Base-by-base conservation (phyloP, 805 yeast genomes). In the Metschnikowia chrysomelidarum region DNA sequence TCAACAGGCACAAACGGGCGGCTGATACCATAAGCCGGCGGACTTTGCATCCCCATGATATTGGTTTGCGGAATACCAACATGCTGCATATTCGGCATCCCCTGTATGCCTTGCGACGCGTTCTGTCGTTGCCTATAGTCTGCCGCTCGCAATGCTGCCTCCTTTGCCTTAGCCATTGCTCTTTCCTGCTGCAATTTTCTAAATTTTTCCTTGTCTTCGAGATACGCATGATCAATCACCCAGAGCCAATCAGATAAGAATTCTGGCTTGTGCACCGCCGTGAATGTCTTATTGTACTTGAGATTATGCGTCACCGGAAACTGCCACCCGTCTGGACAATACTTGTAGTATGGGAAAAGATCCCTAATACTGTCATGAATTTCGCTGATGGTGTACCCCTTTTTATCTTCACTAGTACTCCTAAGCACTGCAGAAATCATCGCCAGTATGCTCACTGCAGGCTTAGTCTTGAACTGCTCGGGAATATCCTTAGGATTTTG, bases 301-400 rank as follows among this genome's bases (percentile, higher is more conserved):
- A 93, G 68, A 51, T 88, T 89, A 62, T 93, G 98, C 33, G 94
- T 75, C 13, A 93, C 95, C 0, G 94, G 79, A 53, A 86, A 82
- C 63, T 93, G 98, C 98, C 98, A 93, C 3, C 98, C 98, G 58
- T 88, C 95, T 0, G 95, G 91, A 51, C 97, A 89, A 60, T 87
- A 91, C 50, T 81, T 76, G 62, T 87, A 93, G 64, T 86, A 93
- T 2, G 98, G 98, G 60, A 83, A 91, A 9, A 85, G 59, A 27
- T 86, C 94, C 58, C 85, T 84, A 31, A 93, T 88, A 1, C 87
- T 86, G 35, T 82, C 83, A 59, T 87, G 83, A 29, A 93, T 87
- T 44, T 89, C 97, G 34, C 46, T 49, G 21, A 66, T 39, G 3
- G 63, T 62, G 78, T 87, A 76, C 13, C 43, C 45, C 17, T 96